Evolutionary conservation across 441 rosid species (phyloP), one percentile per base, ranked within the genome.

Genomic region (Macaranga tanarius): DNA sequence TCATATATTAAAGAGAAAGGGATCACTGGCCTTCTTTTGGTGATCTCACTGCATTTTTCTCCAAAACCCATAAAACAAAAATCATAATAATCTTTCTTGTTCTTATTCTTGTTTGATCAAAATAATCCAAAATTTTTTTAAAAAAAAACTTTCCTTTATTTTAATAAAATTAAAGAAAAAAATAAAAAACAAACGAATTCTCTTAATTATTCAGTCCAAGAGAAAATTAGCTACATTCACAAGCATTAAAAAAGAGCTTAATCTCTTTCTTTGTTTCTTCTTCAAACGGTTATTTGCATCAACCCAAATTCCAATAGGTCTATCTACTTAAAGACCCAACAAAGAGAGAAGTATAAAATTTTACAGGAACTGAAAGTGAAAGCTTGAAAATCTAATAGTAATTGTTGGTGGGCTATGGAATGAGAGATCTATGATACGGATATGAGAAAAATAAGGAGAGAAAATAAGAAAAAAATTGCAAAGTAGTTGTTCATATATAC

Each of bases 1-100:
- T 34, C 62, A 5, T 3, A 55, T 34, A 62, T 20, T 12, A 34
- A 13, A 65, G 40, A 50, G 13, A 28, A 65, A 2, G 59, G 71
- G 69, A 11, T 55, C n/a, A 54, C 82, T 8, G 69, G 88, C 96
- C 92, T 87, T 92, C 84, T 86, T 90, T 10, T 61, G 74, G 58
- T 81, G 92, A 77, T 79, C 80, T 82, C 80, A 87, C 78, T 85
- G 91, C 92, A 87, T 92, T 81, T 69, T 82, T 68, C 66, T 52
- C 58, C 73, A 75, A 73, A 74, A 17, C 62, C 65, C 69, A 75
- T 38, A 13, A 34, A 63, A 40, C 1, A 28, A 28, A 28, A 48
- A 17, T 67, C 22, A 79, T 62, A 34, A 55, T 62, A 44, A 23
- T 15, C 65, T 38, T 62, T 38, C 62, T 51, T 23, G 23, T 63